Evolutionary conservation across 169 alveolate genomes (phyloP).

Genomic region (Hammondia hammondi): DNA sequence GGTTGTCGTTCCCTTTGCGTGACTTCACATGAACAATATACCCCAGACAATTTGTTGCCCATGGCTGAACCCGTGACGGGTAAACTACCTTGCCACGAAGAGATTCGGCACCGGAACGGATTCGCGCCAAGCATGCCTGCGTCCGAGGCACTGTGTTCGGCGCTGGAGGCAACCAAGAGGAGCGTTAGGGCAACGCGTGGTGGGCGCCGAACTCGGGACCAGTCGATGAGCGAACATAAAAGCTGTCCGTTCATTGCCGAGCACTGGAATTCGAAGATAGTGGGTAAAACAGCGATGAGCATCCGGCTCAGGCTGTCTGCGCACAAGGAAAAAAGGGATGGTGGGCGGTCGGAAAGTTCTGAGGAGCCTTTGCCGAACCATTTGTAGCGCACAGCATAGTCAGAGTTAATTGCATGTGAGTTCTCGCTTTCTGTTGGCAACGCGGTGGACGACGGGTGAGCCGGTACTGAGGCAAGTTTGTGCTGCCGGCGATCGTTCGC

Average conservation of each 20-base stretch:
- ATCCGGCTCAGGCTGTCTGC: background rate
- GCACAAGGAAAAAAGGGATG: conserved; percentile 15
- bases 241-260: background rate
- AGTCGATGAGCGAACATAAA: background rate
- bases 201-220: background rate
- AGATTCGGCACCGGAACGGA: too few species aligned
- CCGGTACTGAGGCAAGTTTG: background rate
- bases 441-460: background rate
- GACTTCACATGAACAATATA: too few species aligned
- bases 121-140: too few species aligned
- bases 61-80: too few species aligned
- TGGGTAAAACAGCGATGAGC: background rate
- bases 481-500: background rate
- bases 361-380: background rate
- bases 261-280: background rate
- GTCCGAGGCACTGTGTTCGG: background rate
- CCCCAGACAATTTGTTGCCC: too few species aligned
- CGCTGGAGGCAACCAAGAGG: conserved; percentile 5
- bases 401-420: background rate
- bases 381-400: background rate
- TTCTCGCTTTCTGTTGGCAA: background rate
- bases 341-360: background rate
- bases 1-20: too few species aligned
- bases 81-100: too few species aligned
- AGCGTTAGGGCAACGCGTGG: conserved; percentile 5